Percentiles rank a stretch among this genome's conserved stretches.
phyloP scores from a whole-genome alignment of 768 basidiomycete species.

The Naganishia kalamii region DNA sequence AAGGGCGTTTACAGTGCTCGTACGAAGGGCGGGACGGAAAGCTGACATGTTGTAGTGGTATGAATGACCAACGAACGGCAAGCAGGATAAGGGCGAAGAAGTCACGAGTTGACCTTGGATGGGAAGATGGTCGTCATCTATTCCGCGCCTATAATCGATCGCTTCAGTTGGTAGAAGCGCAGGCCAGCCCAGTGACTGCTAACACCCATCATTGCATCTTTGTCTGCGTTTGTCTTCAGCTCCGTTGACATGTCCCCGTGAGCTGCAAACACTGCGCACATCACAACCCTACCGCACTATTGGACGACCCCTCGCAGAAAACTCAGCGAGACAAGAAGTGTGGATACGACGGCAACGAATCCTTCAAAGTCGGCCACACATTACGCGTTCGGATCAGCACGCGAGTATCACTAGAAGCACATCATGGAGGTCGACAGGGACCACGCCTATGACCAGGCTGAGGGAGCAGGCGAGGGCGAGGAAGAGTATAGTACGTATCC shows the following conservation, averaged over 20 bases:
- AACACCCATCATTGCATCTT: too few species aligned
- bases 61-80: not conserved
- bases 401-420: not conserved
- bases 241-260: not conserved
- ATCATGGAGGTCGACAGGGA: constrained; percentile 6
- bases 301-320: not conserved
- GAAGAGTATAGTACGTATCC: constrained; percentile 13
- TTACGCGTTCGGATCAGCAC: not conserved
- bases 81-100: not conserved
- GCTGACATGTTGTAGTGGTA: not conserved
- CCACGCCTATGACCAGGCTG: not conserved
- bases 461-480: not conserved
- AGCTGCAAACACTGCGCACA: not conserved
- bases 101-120: too few species aligned
- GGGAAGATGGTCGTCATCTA: too few species aligned
- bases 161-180: too few species aligned
- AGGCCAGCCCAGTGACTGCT: too few species aligned
- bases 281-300: not conserved
- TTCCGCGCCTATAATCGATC: too few species aligned
- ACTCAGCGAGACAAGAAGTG: not conserved
- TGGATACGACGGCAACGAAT: not conserved
- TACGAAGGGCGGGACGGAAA: not conserved
- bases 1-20: not conserved
- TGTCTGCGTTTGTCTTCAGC: too few species aligned
- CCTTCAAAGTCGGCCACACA: too few species aligned